Conservation (phyloP, 176 grass and related monocot species). For the Bromus sterilis region DNA sequence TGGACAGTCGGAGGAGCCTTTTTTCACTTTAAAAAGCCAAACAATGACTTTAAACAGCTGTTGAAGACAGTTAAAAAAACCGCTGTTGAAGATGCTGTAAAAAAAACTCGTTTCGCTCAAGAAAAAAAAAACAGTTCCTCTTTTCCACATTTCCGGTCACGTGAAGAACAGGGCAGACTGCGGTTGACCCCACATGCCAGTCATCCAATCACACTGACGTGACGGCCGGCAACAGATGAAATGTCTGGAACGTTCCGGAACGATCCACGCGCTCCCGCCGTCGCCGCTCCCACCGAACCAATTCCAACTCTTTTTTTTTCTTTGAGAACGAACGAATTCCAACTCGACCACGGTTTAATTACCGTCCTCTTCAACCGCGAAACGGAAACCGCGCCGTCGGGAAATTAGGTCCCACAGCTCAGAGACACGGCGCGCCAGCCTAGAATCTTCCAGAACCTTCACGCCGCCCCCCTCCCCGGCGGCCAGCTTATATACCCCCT, state of each 20-base stretch:
- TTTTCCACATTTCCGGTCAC: neutral
- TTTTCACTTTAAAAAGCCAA: too few species aligned
- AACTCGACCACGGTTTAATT: neutral
- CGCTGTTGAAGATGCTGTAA: too few species aligned
- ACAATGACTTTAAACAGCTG: too few species aligned
- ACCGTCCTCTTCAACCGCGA: neutral
- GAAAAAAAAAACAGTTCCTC: neutral
- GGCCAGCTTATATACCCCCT: neutral
- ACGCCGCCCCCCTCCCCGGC: neutral
- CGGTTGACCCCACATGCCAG: neutral
- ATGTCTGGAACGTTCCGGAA: conserved; percentile 29
- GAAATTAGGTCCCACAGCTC: conserved; percentile 13
- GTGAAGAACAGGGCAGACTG: neutral
- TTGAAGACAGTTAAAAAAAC: too few species aligned
- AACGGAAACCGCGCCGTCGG: neutral
- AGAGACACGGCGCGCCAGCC: conserved; percentile 11
- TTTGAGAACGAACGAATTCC: too few species aligned
- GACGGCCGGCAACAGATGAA: neutral
- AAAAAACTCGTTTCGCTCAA: too few species aligned
- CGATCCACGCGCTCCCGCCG: neutral
- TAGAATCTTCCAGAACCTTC: conserved; percentile 35
- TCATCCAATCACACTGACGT: neutral
- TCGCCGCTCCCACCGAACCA: neutral
- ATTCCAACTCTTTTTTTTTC: too few species aligned
- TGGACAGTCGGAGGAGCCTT: too few species aligned